Conservation (phyloP, 352 stramenopile genomes). For the Phytophthora chlamydospora region DNA sequence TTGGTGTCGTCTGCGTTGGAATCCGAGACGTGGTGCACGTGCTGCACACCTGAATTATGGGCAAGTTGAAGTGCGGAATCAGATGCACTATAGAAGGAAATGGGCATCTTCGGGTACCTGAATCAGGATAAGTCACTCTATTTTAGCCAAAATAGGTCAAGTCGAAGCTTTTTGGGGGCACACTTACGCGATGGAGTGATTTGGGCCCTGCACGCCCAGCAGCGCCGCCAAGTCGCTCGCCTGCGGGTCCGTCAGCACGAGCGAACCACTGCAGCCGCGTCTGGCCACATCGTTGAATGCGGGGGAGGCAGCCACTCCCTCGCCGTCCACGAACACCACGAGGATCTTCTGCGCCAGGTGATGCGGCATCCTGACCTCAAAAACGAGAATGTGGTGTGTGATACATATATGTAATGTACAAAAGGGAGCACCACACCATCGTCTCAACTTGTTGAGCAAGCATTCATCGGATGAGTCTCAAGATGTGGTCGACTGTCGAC, state of each 20-base stretch:
- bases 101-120: conserved; percentile 68
- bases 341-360: conserved; percentile 60
- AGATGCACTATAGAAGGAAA: conserved; percentile 65
- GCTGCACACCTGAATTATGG: conserved; percentile 38
- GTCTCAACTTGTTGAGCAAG: no score
- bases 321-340: conserved; percentile 53
- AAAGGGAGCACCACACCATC: neutral
- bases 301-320: conserved; percentile 4
- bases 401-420: neutral
- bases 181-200: conserved; percentile 37
- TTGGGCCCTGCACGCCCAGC: conserved; percentile 36
- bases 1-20: conserved; percentile 5
- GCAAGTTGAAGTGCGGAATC: conserved; percentile 34
- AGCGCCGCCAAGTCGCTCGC: conserved; percentile 40
- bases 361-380: conserved; percentile 34
- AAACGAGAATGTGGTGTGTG: conserved; percentile 6
- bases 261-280: conserved; percentile 59
- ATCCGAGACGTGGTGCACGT: conserved; percentile 34
- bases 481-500: conserved; percentile 12
- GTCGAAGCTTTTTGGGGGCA: conserved; percentile 5
- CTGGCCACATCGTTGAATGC: conserved; percentile 51
- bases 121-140: conserved; percentile 5
- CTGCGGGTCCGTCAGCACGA: conserved; percentile 46
- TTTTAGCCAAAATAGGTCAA: neutral
- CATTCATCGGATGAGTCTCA: conserved; percentile 15